Evolutionary conservation across 1,284 basidiomycete species (phyloP).

Genomic region (Pascua guehoae): DNA sequence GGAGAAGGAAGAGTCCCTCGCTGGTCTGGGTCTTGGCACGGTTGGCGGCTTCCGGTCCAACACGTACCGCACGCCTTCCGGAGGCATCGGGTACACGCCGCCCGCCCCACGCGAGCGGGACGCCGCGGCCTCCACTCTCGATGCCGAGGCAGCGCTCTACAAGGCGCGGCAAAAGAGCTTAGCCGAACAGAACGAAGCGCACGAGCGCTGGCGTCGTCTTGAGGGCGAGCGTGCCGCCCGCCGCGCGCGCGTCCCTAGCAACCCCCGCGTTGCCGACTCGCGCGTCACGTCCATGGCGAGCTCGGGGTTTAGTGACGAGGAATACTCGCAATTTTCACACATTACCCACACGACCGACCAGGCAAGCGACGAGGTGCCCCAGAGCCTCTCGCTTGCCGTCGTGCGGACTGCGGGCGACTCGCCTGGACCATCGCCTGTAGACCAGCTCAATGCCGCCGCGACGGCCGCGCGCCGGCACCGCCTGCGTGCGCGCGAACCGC

Average conservation of each 20-base stretch:
- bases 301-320: neutral
- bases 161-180: slow-evolving; percentile 25
- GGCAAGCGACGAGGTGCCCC: slow-evolving; percentile 2
- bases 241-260: neutral
- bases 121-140: slow-evolving; percentile 14
- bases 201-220: slow-evolving; percentile 28
- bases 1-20: slow-evolving; percentile 4
- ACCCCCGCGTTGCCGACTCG: neutral
- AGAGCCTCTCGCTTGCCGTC: neutral
- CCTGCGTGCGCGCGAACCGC: neutral
- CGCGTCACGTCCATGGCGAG: slow-evolving; percentile 3
- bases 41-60: slow-evolving; percentile 3
- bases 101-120: slow-evolving; percentile 10
- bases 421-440: slow-evolving; percentile 1
- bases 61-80: slow-evolving; percentile 15
- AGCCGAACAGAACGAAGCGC: slow-evolving; percentile 27
- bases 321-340: neutral
- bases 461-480: slow-evolving; percentile 7
- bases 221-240: slow-evolving; percentile 7
- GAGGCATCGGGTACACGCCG: slow-evolving; percentile 20
- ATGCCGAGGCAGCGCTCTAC: slow-evolving; percentile 23
- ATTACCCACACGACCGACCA: neutral
- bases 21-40: slow-evolving; percentile 10
- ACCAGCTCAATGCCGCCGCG: slow-evolving; percentile 9
- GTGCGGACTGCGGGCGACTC: neutral